Percentiles rank a stretch among this genome's conserved stretches.
Conservation (phyloP, 768 basidiomycete genomes). For the Psilocybe cubensis region DNA sequence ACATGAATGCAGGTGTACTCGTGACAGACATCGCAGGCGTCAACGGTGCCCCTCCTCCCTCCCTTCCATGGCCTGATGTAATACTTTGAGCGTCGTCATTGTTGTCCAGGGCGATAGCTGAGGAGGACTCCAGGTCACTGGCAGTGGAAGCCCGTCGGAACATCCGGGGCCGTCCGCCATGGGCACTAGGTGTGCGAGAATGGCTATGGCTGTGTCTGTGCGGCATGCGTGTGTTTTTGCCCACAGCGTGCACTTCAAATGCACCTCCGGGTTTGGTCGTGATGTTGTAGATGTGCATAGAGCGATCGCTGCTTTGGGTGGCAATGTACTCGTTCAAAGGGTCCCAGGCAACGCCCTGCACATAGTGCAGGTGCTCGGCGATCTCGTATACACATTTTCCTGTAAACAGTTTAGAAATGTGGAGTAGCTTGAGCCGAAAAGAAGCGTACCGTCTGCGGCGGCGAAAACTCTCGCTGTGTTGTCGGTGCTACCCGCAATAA, state of each 20-base stretch:
- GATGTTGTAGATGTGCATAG: slow-evolving; percentile 93
- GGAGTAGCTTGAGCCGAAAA: background rate
- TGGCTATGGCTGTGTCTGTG: slow-evolving; percentile 68
- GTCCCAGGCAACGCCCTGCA: slow-evolving; percentile 99
- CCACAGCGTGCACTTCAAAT: slow-evolving; percentile 90
- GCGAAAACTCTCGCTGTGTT: slow-evolving; percentile 89
- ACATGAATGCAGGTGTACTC: slow-evolving; percentile 69
- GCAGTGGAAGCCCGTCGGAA: slow-evolving; percentile 71
- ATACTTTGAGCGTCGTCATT: slow-evolving; percentile 40
- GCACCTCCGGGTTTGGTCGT: slow-evolving; percentile 78
- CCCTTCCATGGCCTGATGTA: slow-evolving; percentile 28
- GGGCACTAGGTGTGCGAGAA: slow-evolving; percentile 65
- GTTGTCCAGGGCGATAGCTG: slow-evolving; percentile 43
- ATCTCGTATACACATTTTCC: slow-evolving; percentile 90
- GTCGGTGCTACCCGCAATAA: slow-evolving; percentile 97
- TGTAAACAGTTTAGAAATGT: slow-evolving; percentile 31
- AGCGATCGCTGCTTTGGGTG: slow-evolving; percentile 94
- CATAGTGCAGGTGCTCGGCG: slow-evolving; percentile 94
- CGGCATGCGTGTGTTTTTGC: slow-evolving; percentile 82
- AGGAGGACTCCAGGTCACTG: slow-evolving; percentile 71
- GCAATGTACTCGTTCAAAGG: slow-evolving; percentile 97
- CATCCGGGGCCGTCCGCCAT: slow-evolving; percentile 54
- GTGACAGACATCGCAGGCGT: slow-evolving; percentile 73
- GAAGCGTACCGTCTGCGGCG: slow-evolving; percentile 64
- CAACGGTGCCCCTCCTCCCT: slow-evolving; percentile 46